A percentile compares a stretch with the other conserved stretches of the same genome.
Evolutionary conservation across 495 filamentous ascomycete species (phyloP).

Genomic region (Penicillium alfredii): DNA sequence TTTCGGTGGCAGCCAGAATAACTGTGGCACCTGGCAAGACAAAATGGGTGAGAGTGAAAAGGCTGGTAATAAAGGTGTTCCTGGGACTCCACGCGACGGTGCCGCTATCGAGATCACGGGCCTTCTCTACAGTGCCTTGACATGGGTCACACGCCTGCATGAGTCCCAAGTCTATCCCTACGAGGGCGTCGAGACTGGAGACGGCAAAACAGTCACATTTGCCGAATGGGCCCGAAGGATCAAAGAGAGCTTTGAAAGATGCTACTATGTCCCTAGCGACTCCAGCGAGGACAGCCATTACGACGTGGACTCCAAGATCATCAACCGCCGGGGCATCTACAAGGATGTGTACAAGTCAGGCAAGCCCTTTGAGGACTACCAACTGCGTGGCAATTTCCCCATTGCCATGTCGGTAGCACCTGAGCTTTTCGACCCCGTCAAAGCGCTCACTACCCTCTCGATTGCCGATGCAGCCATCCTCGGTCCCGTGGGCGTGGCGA

Average conservation of each 20-base stretch:
- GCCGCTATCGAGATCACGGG: slow-evolving; percentile 94
- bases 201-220: slow-evolving; percentile 59
- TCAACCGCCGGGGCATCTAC: slow-evolving; percentile 93
- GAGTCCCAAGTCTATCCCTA: slow-evolving; percentile 62
- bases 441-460: slow-evolving; percentile 72
- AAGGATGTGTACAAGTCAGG: slow-evolving; percentile 91
- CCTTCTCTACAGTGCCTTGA: slow-evolving; percentile 79
- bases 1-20: slow-evolving; percentile 86
- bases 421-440: slow-evolving; percentile 69
- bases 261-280: slow-evolving; percentile 75
- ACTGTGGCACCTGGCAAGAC: slow-evolving; percentile 99
- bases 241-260: slow-evolving; percentile 80
- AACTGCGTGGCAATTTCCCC: slow-evolving; percentile 87
- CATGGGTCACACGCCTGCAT: slow-evolving; percentile 67
- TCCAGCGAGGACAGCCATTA: slow-evolving; percentile 63
- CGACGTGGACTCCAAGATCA: slow-evolving; percentile 68
- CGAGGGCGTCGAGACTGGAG: slow-evolving; percentile 58
- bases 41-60: slow-evolving; percentile 99
- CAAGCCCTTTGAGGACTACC: slow-evolving; percentile 96
- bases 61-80: slow-evolving; percentile 88
- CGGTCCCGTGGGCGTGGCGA: slow-evolving; percentile 92
- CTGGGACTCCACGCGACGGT: slow-evolving; percentile 92
- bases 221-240: slow-evolving; percentile 75
- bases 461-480: slow-evolving; percentile 71
- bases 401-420: slow-evolving; percentile 95